A percentile compares a stretch with the other conserved stretches of the same genome.
These are phyloP conservation scores for Flaveria sonorensis DNA, from an alignment of 129 eudicot species.

Conservation along the genomic window DNA sequence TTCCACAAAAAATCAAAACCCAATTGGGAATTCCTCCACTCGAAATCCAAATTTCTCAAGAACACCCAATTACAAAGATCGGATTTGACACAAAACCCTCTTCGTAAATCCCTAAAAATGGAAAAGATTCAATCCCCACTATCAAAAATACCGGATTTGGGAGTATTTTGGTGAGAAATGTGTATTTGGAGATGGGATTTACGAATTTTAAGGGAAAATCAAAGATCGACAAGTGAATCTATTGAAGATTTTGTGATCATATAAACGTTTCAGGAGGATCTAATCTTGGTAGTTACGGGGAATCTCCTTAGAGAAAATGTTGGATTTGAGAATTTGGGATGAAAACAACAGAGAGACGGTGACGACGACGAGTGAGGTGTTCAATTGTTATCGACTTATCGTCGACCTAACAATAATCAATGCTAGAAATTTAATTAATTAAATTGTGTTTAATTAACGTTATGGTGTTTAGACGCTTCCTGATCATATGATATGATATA, in stretches of 20 bases:
- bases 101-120: constrained; percentile 9
- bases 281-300: neutral
- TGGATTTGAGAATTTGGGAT: constrained; percentile 29
- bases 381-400: too few relatives aligned
- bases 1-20: constrained; percentile 16
- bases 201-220: constrained; percentile 24
- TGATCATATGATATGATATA: too few relatives aligned
- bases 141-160: neutral
- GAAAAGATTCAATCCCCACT: constrained; percentile 25
- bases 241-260: constrained; percentile 12
- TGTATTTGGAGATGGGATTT: neutral
- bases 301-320: neutral
- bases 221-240: constrained; percentile 15
- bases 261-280: constrained; percentile 1
- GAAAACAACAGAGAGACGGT: constrained; percentile 9
- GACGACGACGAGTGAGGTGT: constrained; percentile 21
- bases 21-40: neutral
- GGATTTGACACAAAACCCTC: constrained; percentile 21
- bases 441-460: too few relatives aligned
- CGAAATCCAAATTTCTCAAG: too few relatives aligned
- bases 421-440: too few relatives aligned
- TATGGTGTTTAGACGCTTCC: too few relatives aligned
- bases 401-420: too few relatives aligned
- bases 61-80: too few relatives aligned
- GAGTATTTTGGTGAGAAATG: too few relatives aligned